Evolutionary conservation across 345 rosid genomes (phyloP).

Genomic region (Hibiscus syriacus): DNA sequence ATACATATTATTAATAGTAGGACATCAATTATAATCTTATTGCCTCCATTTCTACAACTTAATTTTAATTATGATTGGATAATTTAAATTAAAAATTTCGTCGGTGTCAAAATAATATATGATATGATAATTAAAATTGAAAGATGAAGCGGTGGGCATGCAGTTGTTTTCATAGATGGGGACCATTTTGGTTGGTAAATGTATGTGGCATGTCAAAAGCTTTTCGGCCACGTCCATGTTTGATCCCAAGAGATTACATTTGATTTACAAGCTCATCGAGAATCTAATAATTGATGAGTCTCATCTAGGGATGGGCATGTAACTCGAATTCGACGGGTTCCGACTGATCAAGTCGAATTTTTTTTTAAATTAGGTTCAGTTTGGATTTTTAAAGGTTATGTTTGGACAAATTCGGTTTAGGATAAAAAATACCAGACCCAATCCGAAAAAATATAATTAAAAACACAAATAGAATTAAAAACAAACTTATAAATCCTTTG

Average conservation of each 20-base stretch:
- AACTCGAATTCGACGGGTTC: no score
- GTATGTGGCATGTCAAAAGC: background rate
- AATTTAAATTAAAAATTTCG: background rate
- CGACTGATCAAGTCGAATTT: no score
- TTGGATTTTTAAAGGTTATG: no score
- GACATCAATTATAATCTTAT: background rate
- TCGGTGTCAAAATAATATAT: background rate
- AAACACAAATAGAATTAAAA: no score
- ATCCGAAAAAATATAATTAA: no score
- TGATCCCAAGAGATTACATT: background rate
- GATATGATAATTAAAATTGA: background rate
- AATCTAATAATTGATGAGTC: background rate
- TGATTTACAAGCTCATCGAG: slow-evolving; percentile 2
- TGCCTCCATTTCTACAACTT: background rate
- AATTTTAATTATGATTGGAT: background rate
- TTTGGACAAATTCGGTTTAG: no score
- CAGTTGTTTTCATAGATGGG: background rate
- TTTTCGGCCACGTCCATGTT: background rate
- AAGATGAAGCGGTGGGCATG: background rate
- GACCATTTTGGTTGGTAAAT: background rate
- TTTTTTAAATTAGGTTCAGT: no score
- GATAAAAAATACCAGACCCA: no score
- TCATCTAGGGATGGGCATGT: no score
- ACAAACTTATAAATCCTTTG: no score
- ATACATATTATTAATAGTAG: no score